A percentile compares a stretch with the other conserved stretches of the same genome.
Evolutionary conservation across 2,329 filamentous ascomycete species (phyloP).

Genomic region (Fusarium sarcochroum): DNA sequence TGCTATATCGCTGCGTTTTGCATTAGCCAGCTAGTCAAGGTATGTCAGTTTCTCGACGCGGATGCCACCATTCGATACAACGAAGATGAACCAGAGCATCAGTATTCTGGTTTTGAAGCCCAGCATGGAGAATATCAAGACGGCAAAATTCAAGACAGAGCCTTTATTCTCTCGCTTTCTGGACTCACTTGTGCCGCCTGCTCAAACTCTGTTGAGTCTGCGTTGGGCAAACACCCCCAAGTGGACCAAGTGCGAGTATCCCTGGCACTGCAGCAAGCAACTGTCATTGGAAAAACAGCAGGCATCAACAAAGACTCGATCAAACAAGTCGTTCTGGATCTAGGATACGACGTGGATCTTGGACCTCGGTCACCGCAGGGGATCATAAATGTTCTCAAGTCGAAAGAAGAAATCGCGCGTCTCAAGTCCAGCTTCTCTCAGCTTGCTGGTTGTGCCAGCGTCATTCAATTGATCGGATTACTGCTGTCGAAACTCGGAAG

Average conservation of each 20-base stretch:
- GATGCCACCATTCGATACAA: neutral
- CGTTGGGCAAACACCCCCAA: neutral
- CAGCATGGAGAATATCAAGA: no score
- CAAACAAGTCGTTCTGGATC: neutral
- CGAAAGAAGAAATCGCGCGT: neutral
- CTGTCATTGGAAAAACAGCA: neutral
- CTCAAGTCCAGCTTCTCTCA: neutral
- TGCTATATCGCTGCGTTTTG: constrained; percentile 1
- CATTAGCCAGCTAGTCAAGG: neutral
- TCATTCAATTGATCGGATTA: accelerated
- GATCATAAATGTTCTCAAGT: neutral
- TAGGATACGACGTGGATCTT: neutral
- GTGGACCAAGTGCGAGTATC: neutral
- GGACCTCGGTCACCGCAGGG: neutral
- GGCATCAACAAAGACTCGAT: neutral
- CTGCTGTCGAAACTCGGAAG: neutral
- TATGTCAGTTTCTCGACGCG: neutral
- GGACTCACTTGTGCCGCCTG: neutral
- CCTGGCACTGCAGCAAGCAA: neutral
- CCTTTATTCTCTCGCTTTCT: neutral
- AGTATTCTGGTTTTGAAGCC: accelerated
- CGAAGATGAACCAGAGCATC: neutral
- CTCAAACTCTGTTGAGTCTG: neutral
- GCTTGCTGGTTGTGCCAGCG: neutral
- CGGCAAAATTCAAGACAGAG: accelerated